These are phyloP conservation scores for Acidiella bohemica DNA, from an alignment of 495 filamentous ascomycete genomes.

Conservation along the genomic window DNA sequence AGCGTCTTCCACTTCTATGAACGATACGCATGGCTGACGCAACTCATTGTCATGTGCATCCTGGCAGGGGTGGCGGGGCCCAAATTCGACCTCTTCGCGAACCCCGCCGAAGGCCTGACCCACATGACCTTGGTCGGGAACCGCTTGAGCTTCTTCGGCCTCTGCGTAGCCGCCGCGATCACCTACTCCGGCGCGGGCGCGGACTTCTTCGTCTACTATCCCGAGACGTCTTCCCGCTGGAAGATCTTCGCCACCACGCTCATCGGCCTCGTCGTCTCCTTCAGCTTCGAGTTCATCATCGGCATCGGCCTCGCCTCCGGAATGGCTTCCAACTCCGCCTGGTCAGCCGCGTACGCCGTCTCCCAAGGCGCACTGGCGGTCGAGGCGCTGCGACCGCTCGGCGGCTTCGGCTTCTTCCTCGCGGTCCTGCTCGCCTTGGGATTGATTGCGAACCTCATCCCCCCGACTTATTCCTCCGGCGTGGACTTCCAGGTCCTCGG, in stretches of 20 bases:
- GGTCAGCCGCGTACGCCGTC: slow-evolving; percentile 40
- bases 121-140: slow-evolving; percentile 43
- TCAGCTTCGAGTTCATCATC: slow-evolving; percentile 48
- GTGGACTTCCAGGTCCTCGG: slow-evolving; percentile 50
- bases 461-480: slow-evolving; percentile 55
- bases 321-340: slow-evolving; percentile 37
- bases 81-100: slow-evolving; percentile 44
- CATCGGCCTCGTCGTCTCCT: slow-evolving; percentile 36
- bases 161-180: slow-evolving; percentile 50
- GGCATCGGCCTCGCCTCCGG: slow-evolving; percentile 59
- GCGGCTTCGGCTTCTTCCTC: slow-evolving; percentile 60
- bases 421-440: slow-evolving; percentile 57
- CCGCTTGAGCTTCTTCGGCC: slow-evolving; percentile 53
- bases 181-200: slow-evolving; percentile 47
- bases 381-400: slow-evolving; percentile 47
- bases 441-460: slow-evolving; percentile 56
- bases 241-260: slow-evolving; percentile 28
- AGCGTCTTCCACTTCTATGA: slow-evolving; percentile 58
- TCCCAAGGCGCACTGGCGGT: slow-evolving; percentile 56
- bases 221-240: slow-evolving; percentile 38
- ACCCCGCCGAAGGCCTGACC: slow-evolving; percentile 35
- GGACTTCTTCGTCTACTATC: slow-evolving; percentile 57
- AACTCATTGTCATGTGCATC: slow-evolving; percentile 50
- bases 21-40: slow-evolving; percentile 57
- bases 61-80: slow-evolving; percentile 52